Evolutionary conservation across 805 yeast genomes (phyloP), one percentile per base, ranked within the genome.

Genomic region (Wickerhamiella occidentalis): DNA sequence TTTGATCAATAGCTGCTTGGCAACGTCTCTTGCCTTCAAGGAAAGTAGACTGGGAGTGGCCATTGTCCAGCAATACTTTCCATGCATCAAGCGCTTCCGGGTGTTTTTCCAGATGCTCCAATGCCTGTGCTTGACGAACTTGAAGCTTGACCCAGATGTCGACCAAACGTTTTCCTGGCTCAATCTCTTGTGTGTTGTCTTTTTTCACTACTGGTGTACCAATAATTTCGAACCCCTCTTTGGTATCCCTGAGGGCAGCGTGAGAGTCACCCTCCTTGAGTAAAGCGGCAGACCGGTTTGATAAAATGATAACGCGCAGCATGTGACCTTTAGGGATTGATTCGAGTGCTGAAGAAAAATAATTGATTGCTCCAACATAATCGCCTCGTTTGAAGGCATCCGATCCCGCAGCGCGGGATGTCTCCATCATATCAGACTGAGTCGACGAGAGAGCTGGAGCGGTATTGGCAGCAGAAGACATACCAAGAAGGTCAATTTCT

Each of bases 11-110:
- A 1, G 79, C 76, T 15, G 73, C 73, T 47, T 74, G 74, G 52
- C 95, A 84, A 51, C 98, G 74, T 58, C 90, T 74, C 61, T 78
- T 86, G 2, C 90, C 94, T 45, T 85, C 95, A 74, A 90, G 66
- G 0, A 78, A 70, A 26, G 75, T 69, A 51, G 79, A 77, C 28
- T 78, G 75, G 2, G 79, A 74, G 21, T 75, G 76, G 0, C 95
- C 95, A 52, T 78, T 75, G 50, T 77, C 75, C 15, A 92, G 71
- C 46, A 88, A 69, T 29, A 68, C 63, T 51, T 73, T 74, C 70
- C 86, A 90, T 5, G 75, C 61, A 0, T 64, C 69, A 22, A 84
- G 68, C 0, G 96, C 81, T 6, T 74, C 79, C 49, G 71, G 61
- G 64, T 73, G 85, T 55, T 74, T 75, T 58, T 92, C 99, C 48